Conservation (phyloP, 129 eudicot species). For the sunflower (Helianthus annuus) region HanXRQr2.0-SUNRISE NC_035448.2:206259989-206260488, state of each 20-base stretch:
- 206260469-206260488: background rate
- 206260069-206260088: background rate
- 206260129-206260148: background rate
- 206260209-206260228: conserved; percentile 95
- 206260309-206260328: background rate
- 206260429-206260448: conserved; percentile 62
- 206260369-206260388: conserved; percentile 97
- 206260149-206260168: background rate
- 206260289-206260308: background rate
- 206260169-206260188: background rate
- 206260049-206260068: background rate
- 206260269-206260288: background rate
- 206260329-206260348: background rate
- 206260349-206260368: conserved; percentile 92
- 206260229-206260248: conserved; percentile 94
- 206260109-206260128: background rate
- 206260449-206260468: conserved; percentile 56
- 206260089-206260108: background rate
- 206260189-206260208: conserved; percentile 58
- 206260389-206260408: conserved; percentile 91
- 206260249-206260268: conserved; percentile 51
- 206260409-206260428: conserved; percentile 92
- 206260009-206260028: too few species aligned
- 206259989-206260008: too few species aligned
- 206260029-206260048: background rate